phyloP scores from a whole-genome alignment of 2,329 filamentous ascomycete species.

The Stagonosporopsis chrysanthemi region DNA sequence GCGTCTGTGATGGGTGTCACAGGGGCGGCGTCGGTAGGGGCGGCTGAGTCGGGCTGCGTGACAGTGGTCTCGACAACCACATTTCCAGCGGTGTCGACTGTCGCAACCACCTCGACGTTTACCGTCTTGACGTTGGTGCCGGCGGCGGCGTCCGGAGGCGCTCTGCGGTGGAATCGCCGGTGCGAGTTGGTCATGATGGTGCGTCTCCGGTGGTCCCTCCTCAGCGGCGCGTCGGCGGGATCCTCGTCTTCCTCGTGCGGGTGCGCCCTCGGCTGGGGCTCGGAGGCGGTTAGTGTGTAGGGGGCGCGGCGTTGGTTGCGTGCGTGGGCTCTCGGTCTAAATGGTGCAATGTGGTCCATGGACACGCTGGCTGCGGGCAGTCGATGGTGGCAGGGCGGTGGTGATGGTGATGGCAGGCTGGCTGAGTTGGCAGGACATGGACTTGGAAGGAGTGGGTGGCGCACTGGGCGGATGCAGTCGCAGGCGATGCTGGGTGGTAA shows the following conservation, averaged over 20 bases:
- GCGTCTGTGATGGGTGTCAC: not conserved
- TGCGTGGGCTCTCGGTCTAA: constrained; percentile 35
- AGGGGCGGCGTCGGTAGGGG: constrained; percentile 8
- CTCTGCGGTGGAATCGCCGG: constrained; percentile 45
- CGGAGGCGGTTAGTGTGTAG: constrained; percentile 15
- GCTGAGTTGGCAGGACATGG: constrained; percentile 35
- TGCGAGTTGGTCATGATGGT: constrained; percentile 43
- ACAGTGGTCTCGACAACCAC: constrained; percentile 36
- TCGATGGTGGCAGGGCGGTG: constrained; percentile 27
- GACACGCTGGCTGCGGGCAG: constrained; percentile 27
- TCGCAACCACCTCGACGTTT: constrained; percentile 41
- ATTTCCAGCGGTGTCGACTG: constrained; percentile 41
- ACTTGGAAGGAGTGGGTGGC: constrained; percentile 33
- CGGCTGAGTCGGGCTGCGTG: constrained; percentile 20
- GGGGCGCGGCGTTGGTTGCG: constrained; percentile 35
- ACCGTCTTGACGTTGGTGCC: constrained; percentile 35
- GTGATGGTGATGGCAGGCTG: constrained; percentile 38
- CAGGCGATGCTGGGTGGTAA: constrained; percentile 28
- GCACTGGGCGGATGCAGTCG: constrained; percentile 32
- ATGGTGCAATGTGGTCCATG: constrained; percentile 43
- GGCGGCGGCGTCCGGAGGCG: constrained; percentile 17
- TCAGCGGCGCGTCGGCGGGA: constrained; percentile 24
- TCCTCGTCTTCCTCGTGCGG: constrained; percentile 23
- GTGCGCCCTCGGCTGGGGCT: not conserved
- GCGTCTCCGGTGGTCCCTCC: constrained; percentile 31